These are phyloP conservation scores for Chalciporus sp. DNA, from an alignment of 1,284 basidiomycete genomes.

Conservation along the genomic window DNA sequence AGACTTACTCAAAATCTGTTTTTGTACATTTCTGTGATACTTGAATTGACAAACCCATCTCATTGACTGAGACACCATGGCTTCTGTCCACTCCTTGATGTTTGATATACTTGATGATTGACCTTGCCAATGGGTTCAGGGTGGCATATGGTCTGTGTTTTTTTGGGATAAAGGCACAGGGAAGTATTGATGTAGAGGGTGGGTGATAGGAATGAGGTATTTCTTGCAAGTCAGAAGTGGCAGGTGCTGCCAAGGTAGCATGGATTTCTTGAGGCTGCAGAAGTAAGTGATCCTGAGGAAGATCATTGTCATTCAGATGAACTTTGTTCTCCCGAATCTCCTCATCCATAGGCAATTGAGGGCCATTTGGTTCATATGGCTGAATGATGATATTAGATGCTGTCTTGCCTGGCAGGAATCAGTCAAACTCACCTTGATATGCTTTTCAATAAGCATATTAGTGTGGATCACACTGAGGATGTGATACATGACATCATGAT, in stretches of 20 bases:
- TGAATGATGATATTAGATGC: slow-evolving; percentile 1
- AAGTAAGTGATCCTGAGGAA: neutral
- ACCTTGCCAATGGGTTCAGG: slow-evolving; percentile 20
- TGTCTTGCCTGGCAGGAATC: neutral
- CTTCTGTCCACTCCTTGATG: slow-evolving; percentile 1
- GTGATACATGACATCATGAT: slow-evolving; percentile 32
- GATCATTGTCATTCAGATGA: neutral
- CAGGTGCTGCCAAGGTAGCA: neutral
- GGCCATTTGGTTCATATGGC: slow-evolving; percentile 1
- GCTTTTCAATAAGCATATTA: slow-evolving; percentile 6
- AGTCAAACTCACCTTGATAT: slow-evolving; percentile 13
- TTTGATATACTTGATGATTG: slow-evolving; percentile 25
- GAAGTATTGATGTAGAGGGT: slow-evolving; percentile 7
- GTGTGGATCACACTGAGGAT: slow-evolving; percentile 23
- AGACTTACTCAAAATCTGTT: slow-evolving; percentile 25
- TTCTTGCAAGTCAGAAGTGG: neutral
- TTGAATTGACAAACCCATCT: slow-evolving; percentile 19
- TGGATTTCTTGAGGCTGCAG: neutral
- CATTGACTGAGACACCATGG: slow-evolving; percentile 9
- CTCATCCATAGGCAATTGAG: neutral
- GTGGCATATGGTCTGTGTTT: slow-evolving; percentile 24
- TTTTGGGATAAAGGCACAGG: slow-evolving; percentile 23
- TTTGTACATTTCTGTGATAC: slow-evolving; percentile 19
- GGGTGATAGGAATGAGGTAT: neutral
- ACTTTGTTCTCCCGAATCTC: neutral